phyloP scores from a whole-genome alignment of 2,329 filamentous ascomycete genomes.

The Ascochyta clinopodiicola region DNA sequence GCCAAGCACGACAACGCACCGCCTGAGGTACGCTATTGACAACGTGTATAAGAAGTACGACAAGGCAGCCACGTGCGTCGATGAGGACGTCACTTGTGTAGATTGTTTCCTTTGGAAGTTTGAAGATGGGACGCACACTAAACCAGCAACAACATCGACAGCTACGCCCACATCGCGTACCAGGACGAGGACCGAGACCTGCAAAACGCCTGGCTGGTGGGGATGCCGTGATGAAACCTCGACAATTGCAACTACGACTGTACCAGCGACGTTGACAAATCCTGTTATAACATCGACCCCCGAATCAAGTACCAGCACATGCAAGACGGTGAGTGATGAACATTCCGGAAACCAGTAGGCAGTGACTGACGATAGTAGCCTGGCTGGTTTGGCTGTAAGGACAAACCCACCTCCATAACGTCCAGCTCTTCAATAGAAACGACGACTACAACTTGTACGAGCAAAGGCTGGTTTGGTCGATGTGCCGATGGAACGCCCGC shows the following conservation, averaged over 20 bases:
- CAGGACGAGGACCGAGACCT: conserved; percentile 42
- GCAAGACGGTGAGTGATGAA: conserved; percentile 38
- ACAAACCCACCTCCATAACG: conserved; percentile 34
- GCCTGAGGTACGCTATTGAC: conserved; percentile 44
- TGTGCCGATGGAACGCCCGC: conserved; percentile 36
- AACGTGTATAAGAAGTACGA: conserved; percentile 46
- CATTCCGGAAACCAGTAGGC: neutral
- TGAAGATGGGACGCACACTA: conserved; percentile 44
- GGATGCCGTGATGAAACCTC: conserved; percentile 45
- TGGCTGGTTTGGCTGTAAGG: conserved; percentile 48
- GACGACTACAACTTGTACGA: conserved; percentile 41
- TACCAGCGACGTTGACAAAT: conserved; percentile 25
- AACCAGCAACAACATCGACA: conserved; percentile 31
- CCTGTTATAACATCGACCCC: conserved; percentile 24
- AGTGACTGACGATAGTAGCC: conserved; percentile 30
- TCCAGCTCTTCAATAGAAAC: conserved; percentile 28
- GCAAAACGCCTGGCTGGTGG: conserved; percentile 49
- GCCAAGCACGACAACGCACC: conserved; percentile 42
- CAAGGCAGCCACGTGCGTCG: conserved; percentile 40
- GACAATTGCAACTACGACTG: conserved; percentile 30
- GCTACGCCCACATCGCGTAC: conserved; percentile 33
- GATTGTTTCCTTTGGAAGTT: conserved; percentile 48
- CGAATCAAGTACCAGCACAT: conserved; percentile 36
- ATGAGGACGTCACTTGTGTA: conserved; percentile 44
- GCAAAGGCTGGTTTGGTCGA: conserved; percentile 47